These are phyloP conservation scores for Podospora pseudocomata DNA, from an alignment of 495 filamentous ascomycete genomes.

Conservation along the genomic window DNA sequence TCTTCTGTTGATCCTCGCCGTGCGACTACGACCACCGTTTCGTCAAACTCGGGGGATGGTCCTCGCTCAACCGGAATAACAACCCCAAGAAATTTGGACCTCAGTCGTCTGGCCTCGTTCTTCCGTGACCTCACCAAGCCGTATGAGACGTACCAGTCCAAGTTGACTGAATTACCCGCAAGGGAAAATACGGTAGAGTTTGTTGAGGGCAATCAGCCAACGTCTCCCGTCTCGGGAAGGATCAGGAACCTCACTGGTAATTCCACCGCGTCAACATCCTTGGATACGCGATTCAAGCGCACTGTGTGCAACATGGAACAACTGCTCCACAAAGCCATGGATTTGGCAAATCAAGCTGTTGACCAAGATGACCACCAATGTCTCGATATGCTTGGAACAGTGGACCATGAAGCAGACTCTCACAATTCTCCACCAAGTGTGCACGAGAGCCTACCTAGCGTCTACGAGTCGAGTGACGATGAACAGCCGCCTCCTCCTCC, in stretches of 20 bases:
- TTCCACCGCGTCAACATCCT: conserved; percentile 8
- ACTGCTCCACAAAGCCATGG: conserved; percentile 45
- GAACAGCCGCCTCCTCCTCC: conserved; percentile 3
- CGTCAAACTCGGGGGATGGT: neutral
- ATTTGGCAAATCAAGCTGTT: conserved; percentile 39
- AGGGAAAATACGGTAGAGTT: neutral
- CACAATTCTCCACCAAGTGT: conserved; percentile 19
- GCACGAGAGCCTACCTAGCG: neutral
- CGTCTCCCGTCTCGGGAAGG: neutral
- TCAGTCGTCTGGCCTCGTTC: conserved; percentile 21
- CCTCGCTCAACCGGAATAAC: neutral
- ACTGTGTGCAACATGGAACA: conserved; percentile 45
- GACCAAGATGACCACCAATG: conserved; percentile 24
- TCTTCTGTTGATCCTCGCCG: conserved; percentile 7
- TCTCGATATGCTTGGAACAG: conserved; percentile 3
- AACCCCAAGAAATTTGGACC: conserved; percentile 14
- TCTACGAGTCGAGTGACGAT: conserved; percentile 20
- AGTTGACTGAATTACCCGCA: conserved; percentile 20
- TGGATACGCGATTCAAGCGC: conserved; percentile 31
- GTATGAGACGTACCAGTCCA: conserved; percentile 21
- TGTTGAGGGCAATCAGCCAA: neutral
- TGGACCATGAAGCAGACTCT: conserved; percentile 12
- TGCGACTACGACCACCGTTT: neutral
- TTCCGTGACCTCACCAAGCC: conserved; percentile 24
- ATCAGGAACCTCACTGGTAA: conserved; percentile 10